Evolutionary conservation across 192 early-diverging fungal species (phyloP).

Genomic region (Geranomyces michiganensis): DNA sequence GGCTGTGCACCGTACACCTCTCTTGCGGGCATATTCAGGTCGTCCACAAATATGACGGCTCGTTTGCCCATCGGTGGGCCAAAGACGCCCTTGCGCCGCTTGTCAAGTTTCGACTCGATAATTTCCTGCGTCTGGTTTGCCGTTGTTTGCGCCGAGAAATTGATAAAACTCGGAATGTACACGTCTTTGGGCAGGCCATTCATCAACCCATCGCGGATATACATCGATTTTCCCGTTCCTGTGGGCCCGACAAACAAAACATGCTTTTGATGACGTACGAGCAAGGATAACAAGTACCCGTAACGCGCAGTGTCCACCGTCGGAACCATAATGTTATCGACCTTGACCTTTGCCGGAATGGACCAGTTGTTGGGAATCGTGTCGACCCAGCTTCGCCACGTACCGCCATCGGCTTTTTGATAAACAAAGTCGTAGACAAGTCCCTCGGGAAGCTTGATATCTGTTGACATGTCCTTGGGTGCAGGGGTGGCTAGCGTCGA

Average conservation of each 20-base stretch:
- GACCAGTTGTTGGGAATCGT: slow-evolving; percentile 48
- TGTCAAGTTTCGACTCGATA: slow-evolving; percentile 65
- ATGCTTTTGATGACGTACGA: slow-evolving; percentile 53
- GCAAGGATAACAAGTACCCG: slow-evolving; percentile 52
- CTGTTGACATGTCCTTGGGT: slow-evolving; percentile 43
- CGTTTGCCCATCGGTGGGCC: slow-evolving; percentile 61
- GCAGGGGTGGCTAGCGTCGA: slow-evolving; percentile 28
- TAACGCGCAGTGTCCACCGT: slow-evolving; percentile 64
- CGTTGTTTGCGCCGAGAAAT: slow-evolving; percentile 63
- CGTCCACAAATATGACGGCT: slow-evolving; percentile 61
- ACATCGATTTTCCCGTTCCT: slow-evolving; percentile 67
- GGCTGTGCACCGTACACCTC: slow-evolving; percentile 65
- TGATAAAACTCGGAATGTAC: slow-evolving; percentile 58
- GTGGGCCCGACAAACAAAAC: slow-evolving; percentile 63
- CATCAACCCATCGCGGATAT: slow-evolving; percentile 57
- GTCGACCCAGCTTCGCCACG: slow-evolving; percentile 55
- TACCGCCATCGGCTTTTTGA: slow-evolving; percentile 44
- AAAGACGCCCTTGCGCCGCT: slow-evolving; percentile 61
- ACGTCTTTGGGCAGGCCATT: slow-evolving; percentile 52
- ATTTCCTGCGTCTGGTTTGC: slow-evolving; percentile 66
- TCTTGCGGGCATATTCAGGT: slow-evolving; percentile 65
- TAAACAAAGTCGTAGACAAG: slow-evolving; percentile 58
- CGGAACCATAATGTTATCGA: slow-evolving; percentile 62
- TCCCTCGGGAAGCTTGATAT: slow-evolving; percentile 51
- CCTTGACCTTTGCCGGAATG: slow-evolving; percentile 60